Conservation (phyloP, 345 rosid species). For the Microthlaspi erraticum region DNA sequence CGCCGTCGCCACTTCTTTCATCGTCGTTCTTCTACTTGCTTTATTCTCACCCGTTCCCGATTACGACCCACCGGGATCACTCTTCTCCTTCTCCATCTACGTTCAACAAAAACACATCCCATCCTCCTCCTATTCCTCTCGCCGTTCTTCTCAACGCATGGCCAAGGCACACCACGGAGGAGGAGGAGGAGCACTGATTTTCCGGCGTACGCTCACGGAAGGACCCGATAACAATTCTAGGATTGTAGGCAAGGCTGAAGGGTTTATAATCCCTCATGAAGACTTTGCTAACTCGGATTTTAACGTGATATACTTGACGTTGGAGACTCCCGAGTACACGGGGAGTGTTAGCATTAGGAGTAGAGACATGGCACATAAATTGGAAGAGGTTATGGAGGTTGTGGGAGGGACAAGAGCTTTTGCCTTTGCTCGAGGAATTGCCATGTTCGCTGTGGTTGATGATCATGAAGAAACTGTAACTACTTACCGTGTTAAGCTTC, state of each 20-base stretch:
- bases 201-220: slow-evolving; percentile 64
- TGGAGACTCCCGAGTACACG: slow-evolving; percentile 55
- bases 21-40: slow-evolving; percentile 62
- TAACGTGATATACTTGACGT: slow-evolving; percentile 71
- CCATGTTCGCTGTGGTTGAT: slow-evolving; percentile 53
- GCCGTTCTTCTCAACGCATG: slow-evolving; percentile 31
- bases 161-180: background rate
- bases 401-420: slow-evolving; percentile 87
- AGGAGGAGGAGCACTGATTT: slow-evolving; percentile 60
- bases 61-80: slow-evolving; percentile 39
- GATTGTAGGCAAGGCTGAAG: slow-evolving; percentile 74
- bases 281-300: slow-evolving; percentile 67
- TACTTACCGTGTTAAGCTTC: slow-evolving; percentile 76
- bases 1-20: slow-evolving; percentile 57
- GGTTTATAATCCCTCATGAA: slow-evolving; percentile 70
- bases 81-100: slow-evolving; percentile 74
- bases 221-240: slow-evolving; percentile 77
- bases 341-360: slow-evolving; percentile 76
- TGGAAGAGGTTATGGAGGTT: slow-evolving; percentile 58
- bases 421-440: slow-evolving; percentile 79
- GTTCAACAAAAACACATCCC: slow-evolving; percentile 59
- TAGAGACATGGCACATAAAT: slow-evolving; percentile 46
- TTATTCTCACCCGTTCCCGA: slow-evolving; percentile 61
- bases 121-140: slow-evolving; percentile 33
- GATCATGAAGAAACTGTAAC: slow-evolving; percentile 34